These are phyloP conservation scores for Trichosporon inkin DNA, from an alignment of 1,284 basidiomycete species.

Conservation along the genomic window DNA sequence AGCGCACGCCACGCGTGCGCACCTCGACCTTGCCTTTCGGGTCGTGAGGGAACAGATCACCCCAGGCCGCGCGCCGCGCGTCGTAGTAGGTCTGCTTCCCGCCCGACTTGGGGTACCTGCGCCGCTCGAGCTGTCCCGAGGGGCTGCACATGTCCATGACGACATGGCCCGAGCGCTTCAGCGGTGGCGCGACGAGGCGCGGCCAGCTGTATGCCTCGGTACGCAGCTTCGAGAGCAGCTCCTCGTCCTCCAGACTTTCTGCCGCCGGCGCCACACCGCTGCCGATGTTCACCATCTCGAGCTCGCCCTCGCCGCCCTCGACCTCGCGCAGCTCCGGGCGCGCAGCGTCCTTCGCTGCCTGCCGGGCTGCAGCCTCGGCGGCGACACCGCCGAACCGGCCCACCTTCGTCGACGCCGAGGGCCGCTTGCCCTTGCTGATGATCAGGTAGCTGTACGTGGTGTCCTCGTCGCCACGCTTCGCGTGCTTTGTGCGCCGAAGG, in stretches of 20 bases:
- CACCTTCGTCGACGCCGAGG: slow-evolving; percentile 19
- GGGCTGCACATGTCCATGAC: slow-evolving; percentile 84
- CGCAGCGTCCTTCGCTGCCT: slow-evolving; percentile 19
- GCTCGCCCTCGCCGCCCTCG: slow-evolving; percentile 35
- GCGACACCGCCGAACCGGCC: slow-evolving; percentile 41
- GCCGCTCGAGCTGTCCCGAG: background rate
- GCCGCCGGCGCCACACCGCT: background rate
- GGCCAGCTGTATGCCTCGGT: slow-evolving; percentile 74
- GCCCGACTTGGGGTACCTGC: slow-evolving; percentile 81
- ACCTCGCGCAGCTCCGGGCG: slow-evolving; percentile 32
- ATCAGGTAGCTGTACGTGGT: slow-evolving; percentile 87
- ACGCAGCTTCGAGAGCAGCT: slow-evolving; percentile 30
- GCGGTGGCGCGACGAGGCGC: slow-evolving; percentile 78
- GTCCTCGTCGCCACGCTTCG: slow-evolving; percentile 75
- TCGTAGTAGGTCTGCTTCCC: slow-evolving; percentile 94
- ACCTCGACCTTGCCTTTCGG: slow-evolving; percentile 68
- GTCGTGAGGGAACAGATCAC: slow-evolving; percentile 87
- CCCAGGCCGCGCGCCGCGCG: slow-evolving; percentile 87
- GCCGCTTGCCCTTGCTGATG: slow-evolving; percentile 72
- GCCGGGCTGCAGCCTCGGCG: slow-evolving; percentile 31
- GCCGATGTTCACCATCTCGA: slow-evolving; percentile 24
- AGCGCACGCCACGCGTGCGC: slow-evolving; percentile 51
- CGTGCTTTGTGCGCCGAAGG: slow-evolving; percentile 80
- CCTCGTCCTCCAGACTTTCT: slow-evolving; percentile 14
- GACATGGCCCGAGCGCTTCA: slow-evolving; percentile 89